A percentile compares a stretch with the other conserved stretches of the same genome.
Evolutionary conservation across 352 stramenopile species (phyloP).

Genomic region (Phytophthora idaei): DNA sequence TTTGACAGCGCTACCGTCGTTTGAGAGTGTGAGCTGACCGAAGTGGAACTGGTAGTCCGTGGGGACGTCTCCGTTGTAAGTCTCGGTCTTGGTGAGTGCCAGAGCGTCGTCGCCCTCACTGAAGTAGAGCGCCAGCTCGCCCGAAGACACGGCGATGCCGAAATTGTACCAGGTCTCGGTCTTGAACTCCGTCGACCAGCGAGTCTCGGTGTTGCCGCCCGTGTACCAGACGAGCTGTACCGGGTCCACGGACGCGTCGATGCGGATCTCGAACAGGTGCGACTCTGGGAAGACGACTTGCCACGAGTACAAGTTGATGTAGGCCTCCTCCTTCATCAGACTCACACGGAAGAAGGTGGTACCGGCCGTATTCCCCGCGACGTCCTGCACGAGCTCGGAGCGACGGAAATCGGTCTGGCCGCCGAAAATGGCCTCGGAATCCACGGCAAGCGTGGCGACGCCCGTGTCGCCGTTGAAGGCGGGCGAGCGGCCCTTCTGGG

Average conservation of each 20-base stretch:
- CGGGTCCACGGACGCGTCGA: conserved; percentile 56
- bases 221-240: conserved; percentile 65
- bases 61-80: conserved; percentile 27
- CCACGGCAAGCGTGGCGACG: conserved; percentile 62
- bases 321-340: conserved; percentile 53
- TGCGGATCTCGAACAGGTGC: conserved; percentile 64
- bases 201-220: conserved; percentile 46
- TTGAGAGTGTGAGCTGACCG: conserved; percentile 68
- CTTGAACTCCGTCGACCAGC: conserved; percentile 61
- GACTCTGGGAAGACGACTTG: conserved; percentile 69
- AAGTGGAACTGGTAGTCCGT: conserved; percentile 69
- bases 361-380: conserved; percentile 40
- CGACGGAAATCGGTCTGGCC: conserved; percentile 67
- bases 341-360: conserved; percentile 71
- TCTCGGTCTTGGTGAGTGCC: conserved; percentile 47
- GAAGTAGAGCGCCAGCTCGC: conserved; percentile 56
- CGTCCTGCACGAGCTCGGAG: conserved; percentile 69
- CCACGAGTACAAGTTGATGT: conserved; percentile 53
- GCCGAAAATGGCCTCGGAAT: conserved; percentile 61
- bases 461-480: conserved; percentile 68
- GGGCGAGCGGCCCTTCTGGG: conserved; percentile 47
- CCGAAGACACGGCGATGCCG: conserved; percentile 51
- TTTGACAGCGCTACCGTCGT: conserved; percentile 52
- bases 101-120: conserved; percentile 52
- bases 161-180: conserved; percentile 72